Conservation (phyloP, 495 filamentous ascomycete species). For the Penicillium cinerascens region DNA sequence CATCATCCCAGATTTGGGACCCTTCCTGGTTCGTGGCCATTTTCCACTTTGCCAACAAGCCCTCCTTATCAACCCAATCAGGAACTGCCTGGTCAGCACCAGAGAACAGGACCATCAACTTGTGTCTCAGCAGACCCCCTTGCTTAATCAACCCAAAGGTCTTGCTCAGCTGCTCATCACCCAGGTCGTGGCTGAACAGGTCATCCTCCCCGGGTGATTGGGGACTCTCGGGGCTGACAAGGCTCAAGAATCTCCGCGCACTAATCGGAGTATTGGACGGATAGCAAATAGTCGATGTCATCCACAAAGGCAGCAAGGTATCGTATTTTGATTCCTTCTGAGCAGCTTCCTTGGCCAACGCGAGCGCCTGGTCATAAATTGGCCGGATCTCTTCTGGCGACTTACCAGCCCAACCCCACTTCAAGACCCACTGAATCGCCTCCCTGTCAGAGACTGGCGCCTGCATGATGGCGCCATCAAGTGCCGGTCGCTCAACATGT, state of each 20-base stretch:
- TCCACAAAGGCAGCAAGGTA: slow-evolving; percentile 30
- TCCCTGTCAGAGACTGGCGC: slow-evolving; percentile 73
- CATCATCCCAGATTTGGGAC: slow-evolving; percentile 36
- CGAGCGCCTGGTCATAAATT: slow-evolving; percentile 24
- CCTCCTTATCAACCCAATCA: slow-evolving; percentile 56
- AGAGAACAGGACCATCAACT: slow-evolving; percentile 55
- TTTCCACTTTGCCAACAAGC: slow-evolving; percentile 60
- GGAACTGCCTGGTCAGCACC: slow-evolving; percentile 71
- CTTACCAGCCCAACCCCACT: slow-evolving; percentile 19
- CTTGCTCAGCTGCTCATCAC: slow-evolving; percentile 48
- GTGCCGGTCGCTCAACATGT: slow-evolving; percentile 29
- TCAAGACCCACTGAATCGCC: slow-evolving; percentile 41
- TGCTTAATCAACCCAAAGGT: slow-evolving; percentile 63
- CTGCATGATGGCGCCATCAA: slow-evolving; percentile 76
- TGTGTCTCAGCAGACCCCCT: slow-evolving; percentile 49
- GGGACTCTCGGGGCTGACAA: slow-evolving; percentile 52
- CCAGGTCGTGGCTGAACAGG: slow-evolving; percentile 78
- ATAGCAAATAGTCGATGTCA: slow-evolving; percentile 32
- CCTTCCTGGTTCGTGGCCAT: slow-evolving; percentile 46
- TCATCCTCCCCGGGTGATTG: slow-evolving; percentile 70
- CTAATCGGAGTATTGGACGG: slow-evolving; percentile 49
- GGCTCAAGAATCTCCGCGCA: slow-evolving; percentile 61
- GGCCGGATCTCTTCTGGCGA: slow-evolving; percentile 18
- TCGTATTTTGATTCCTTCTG: slow-evolving; percentile 18
- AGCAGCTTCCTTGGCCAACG: slow-evolving; percentile 27